Evolutionary conservation across 768 basidiomycete species (phyloP).

Genomic region (Boletus sp.): DNA sequence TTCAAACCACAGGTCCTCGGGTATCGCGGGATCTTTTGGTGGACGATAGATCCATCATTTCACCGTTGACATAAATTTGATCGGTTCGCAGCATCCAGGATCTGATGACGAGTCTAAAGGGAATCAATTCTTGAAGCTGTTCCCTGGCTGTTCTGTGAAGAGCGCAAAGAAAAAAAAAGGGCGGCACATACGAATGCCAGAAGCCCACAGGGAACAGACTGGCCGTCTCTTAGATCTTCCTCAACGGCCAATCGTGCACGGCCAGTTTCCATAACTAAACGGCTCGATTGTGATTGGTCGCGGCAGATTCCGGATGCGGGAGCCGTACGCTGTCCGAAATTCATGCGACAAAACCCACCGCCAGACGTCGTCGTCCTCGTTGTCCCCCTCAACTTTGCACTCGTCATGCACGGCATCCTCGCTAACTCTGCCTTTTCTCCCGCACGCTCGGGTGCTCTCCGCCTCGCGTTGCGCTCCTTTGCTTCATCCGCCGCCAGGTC

Average conservation of each 20-base stretch:
- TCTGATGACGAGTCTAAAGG: neutral
- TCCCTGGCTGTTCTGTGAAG: neutral
- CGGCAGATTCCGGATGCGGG: slow-evolving; percentile 16
- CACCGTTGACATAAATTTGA: neutral
- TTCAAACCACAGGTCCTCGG: no score
- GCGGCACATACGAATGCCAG: no score
- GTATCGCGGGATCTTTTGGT: no score
- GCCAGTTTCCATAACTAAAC: neutral
- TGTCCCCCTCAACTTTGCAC: neutral
- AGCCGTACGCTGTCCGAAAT: slow-evolving; percentile 4
- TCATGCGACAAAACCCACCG: slow-evolving; percentile 14
- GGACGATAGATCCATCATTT: neutral
- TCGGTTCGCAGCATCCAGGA: neutral
- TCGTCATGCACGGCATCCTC: slow-evolving; percentile 15
- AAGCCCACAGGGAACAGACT: no score
- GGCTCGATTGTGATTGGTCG: slow-evolving; percentile 17
- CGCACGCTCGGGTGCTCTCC: slow-evolving; percentile 5
- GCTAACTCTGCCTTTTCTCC: neutral
- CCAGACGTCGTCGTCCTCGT: neutral
- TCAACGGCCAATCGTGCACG: no score
- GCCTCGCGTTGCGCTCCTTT: slow-evolving; percentile 30
- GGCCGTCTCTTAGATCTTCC: no score
- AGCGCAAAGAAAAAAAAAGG: no score
- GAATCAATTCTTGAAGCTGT: neutral
- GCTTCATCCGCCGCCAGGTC: slow-evolving; percentile 23